Percentiles rank a stretch among this genome's conserved stretches.
phyloP scores from a whole-genome alignment of 2,329 filamentous ascomycete genomes.

The Diplodia mutila region DNA sequence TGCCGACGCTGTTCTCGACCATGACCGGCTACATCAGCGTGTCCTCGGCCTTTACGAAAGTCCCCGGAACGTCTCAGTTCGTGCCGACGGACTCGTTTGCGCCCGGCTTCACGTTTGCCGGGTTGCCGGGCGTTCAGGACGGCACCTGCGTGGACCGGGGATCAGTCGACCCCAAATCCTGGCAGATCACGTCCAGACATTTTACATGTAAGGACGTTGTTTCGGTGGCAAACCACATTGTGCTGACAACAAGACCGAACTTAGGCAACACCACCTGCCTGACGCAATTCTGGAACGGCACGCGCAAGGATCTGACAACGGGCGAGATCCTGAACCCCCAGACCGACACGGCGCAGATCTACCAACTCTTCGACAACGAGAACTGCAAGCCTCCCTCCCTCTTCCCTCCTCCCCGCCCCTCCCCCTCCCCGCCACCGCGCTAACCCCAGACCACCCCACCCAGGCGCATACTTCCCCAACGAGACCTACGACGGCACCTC shows the following conservation, averaged over 20 bases:
- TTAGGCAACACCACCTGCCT: constrained; percentile 1
- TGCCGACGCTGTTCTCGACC: constrained; percentile 41
- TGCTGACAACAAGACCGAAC: not conserved
- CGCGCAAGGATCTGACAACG: not conserved
- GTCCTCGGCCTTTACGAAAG: not conserved
- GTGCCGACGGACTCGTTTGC: not conserved
- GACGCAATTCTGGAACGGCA: not conserved
- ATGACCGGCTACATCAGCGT: constrained; percentile 45
- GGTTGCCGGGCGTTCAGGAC: not conserved
- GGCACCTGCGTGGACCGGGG: not conserved
- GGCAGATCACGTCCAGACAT: too few species aligned
- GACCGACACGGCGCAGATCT: too few species aligned
- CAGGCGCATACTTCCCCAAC: not conserved
- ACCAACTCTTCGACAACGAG: not conserved
- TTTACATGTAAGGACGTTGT: not conserved
- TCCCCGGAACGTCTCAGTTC: not conserved
- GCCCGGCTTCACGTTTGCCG: not conserved
- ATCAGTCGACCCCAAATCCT: not conserved
- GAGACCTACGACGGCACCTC: not conserved
- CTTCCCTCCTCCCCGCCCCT: too few species aligned
- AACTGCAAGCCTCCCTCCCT: not conserved
- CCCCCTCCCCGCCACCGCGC: too few species aligned
- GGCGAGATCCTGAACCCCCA: not conserved
- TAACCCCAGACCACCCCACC: too few species aligned
- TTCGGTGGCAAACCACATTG: too few species aligned